Evolutionary conservation across 2,329 filamentous ascomycete genomes (phyloP).

Genomic region (Ophiostoma fasciatum): DNA sequence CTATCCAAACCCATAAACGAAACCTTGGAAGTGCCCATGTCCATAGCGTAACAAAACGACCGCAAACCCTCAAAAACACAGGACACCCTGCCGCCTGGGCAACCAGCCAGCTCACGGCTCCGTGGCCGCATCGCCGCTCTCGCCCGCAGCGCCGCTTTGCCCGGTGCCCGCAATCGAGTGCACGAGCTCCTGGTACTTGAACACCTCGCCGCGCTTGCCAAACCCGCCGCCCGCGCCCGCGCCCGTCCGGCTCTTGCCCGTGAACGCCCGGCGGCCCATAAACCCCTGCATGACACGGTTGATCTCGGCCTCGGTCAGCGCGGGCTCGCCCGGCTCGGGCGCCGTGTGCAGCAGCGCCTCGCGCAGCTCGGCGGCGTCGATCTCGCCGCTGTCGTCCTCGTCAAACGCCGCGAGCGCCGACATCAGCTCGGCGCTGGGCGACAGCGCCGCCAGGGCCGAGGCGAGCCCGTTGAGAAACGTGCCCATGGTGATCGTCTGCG

Average conservation of each 20-base stretch:
- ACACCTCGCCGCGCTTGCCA: constrained; percentile 68
- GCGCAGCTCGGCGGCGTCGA: constrained; percentile 68
- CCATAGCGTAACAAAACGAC: too few species aligned
- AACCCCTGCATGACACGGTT: constrained; percentile 82
- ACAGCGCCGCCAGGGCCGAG: constrained; percentile 56
- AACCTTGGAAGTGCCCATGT: too few species aligned
- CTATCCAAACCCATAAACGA: too few species aligned
- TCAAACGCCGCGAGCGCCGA: constrained; percentile 93
- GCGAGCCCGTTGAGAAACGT: constrained; percentile 76
- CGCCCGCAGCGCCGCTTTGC: constrained; percentile 3
- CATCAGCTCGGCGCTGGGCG: constrained; percentile 62
- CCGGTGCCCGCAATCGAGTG: constrained; percentile 44
- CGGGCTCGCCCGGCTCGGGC: constrained; percentile 54
- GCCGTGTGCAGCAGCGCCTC: constrained; percentile 72
- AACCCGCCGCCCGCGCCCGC: constrained; percentile 24
- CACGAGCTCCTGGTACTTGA: constrained; percentile 89
- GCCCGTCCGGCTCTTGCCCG: constrained; percentile 42
- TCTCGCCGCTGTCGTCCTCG: constrained; percentile 85
- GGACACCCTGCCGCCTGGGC: too few species aligned
- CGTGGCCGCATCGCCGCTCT: constrained; percentile 7
- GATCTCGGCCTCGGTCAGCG: constrained; percentile 58
- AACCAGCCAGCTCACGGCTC: constrained; percentile 20
- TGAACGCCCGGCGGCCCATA: constrained; percentile 70
- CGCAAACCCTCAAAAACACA: too few species aligned
- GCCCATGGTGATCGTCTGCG: constrained; percentile 67